phyloP scores from a whole-genome alignment of 176 grass and related monocot species.

The Oryza meridionalis region DNA sequence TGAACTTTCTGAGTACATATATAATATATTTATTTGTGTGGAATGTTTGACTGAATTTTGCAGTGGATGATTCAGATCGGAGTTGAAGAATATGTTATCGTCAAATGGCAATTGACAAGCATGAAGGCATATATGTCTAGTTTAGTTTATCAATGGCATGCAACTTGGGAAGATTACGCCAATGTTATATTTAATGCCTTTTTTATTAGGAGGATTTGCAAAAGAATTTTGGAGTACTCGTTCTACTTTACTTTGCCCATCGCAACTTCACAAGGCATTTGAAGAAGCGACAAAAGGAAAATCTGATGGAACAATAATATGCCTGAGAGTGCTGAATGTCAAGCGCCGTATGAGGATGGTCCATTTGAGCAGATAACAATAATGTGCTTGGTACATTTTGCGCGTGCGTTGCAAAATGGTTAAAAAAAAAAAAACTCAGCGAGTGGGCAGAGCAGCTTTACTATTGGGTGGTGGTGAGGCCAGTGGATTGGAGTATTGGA shows the following conservation, averaged over 20 bases:
- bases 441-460: not conserved
- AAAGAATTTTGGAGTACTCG: not conserved
- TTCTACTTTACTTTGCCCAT: not conserved
- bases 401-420: not conserved
- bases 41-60: not conserved
- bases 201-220: not conserved
- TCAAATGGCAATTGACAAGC: conserved; percentile 1
- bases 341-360: not conserved
- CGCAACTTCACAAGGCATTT: not conserved
- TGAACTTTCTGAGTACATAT: not conserved
- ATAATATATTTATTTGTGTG: not conserved
- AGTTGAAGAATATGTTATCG: not conserved
- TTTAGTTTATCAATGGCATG: not conserved
- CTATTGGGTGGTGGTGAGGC: not conserved
- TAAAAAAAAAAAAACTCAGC: not conserved
- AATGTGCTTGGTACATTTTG: not conserved
- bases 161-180: not conserved
- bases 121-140: not conserved
- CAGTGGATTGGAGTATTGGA: not conserved
- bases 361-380: not conserved
- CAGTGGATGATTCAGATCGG: not conserved
- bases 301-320: not conserved
- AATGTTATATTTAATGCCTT: not conserved
- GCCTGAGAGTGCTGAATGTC: not conserved
- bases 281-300: not conserved